Evolutionary conservation across 345 rosid genomes (phyloP).

Genomic region (Eucalyptus tenuipes): DNA sequence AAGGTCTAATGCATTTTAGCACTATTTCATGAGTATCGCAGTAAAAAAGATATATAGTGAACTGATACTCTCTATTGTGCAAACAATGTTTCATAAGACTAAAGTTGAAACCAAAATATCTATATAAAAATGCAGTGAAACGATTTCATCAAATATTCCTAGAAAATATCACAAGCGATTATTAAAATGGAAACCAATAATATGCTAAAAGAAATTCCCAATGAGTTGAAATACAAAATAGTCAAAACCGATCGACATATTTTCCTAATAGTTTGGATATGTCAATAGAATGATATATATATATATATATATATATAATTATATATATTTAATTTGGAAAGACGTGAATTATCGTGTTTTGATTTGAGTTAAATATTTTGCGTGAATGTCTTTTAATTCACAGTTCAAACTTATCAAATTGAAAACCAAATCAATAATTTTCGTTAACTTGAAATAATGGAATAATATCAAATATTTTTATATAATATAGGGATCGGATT

Average conservation of each 20-base stretch:
- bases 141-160: not conserved
- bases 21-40: not conserved
- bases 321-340: not conserved
- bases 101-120: not conserved
- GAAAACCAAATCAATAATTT: not conserved
- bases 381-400: not conserved
- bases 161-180: not conserved
- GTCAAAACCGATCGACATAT: not conserved
- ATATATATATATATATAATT: too few species aligned
- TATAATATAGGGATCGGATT: too few species aligned
- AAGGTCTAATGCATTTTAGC: not conserved
- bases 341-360: too few species aligned
- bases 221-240: not conserved
- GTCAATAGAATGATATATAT: not conserved
- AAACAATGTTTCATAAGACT: not conserved
- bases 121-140: not conserved
- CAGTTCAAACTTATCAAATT: fast-evolving
- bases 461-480: too few species aligned
- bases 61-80: not conserved
- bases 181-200: not conserved
- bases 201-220: not conserved
- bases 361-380: not conserved
- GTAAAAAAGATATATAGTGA: too few species aligned
- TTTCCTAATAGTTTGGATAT: not conserved
- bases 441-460: not conserved